Percentiles rank a stretch among this genome's conserved stretches.
Evolutionary conservation across 2,329 filamentous ascomycete genomes (phyloP).

Genomic region (Colletotrichum sp.): DNA sequence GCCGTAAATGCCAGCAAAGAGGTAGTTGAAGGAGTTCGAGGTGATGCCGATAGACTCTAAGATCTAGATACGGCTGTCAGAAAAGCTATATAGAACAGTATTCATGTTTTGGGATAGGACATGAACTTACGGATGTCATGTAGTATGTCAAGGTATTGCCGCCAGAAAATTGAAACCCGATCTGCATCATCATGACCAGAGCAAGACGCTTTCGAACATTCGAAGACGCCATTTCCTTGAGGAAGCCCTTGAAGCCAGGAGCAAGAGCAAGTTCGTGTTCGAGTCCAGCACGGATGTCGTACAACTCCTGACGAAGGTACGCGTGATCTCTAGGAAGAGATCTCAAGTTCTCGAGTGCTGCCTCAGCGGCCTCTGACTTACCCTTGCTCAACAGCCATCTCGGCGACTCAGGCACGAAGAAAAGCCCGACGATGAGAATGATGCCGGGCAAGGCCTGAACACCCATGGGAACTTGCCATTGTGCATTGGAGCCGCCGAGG

Average conservation of each 20-base stretch:
- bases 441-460: conserved; percentile 2
- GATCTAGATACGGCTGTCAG: background rate
- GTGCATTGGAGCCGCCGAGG: conserved; percentile 39
- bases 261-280: background rate
- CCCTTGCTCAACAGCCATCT: background rate
- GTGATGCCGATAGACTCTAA: background rate
- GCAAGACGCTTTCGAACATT: background rate
- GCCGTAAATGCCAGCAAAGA: background rate
- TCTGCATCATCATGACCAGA: background rate
- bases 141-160: background rate
- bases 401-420: conserved; percentile 4
- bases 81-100: too few species aligned
- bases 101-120: too few species aligned
- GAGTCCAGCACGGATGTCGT: fast-evolving
- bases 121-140: background rate
- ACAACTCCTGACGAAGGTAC: background rate
- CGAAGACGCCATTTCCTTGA: background rate
- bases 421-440: background rate
- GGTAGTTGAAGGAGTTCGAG: background rate
- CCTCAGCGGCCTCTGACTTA: background rate
- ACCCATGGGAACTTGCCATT: conserved; percentile 48
- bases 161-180: background rate
- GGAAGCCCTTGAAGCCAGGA: background rate
- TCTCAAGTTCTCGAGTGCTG: background rate
- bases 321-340: background rate